Conservation (phyloP, 306 rosid species). For the Lathyrus sativus region DNA sequence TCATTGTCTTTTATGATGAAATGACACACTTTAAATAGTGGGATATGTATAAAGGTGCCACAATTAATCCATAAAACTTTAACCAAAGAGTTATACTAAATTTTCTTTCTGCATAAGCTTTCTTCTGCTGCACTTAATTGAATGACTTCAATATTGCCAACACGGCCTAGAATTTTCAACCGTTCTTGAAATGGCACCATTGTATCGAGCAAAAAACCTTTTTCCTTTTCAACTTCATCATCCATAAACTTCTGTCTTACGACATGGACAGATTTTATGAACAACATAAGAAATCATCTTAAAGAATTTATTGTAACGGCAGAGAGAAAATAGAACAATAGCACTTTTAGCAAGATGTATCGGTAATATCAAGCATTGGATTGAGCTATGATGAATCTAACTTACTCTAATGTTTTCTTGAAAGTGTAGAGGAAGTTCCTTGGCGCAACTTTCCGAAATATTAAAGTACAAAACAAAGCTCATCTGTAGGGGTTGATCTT, state of each 20-base stretch:
- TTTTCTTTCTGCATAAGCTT: conserved; percentile 93
- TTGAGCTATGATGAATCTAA: conserved; percentile 36
- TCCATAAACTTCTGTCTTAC: conserved; percentile 72
- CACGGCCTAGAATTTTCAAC: conserved; percentile 94
- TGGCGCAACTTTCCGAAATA: no score
- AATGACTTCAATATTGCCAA: conserved; percentile 81
- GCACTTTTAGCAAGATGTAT: conserved; percentile 10
- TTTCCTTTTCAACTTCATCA: conserved; percentile 91
- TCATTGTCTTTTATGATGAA: conserved; percentile 29
- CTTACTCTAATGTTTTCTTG: conserved; percentile 86
- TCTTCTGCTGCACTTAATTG: conserved; percentile 80
- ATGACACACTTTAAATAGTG: conserved; percentile 42
- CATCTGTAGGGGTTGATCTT: no score
- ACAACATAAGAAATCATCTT: conserved; percentile 9
- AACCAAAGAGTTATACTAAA: conserved; percentile 30
- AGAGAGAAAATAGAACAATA: neutral
- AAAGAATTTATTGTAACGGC: neutral
- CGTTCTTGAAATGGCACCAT: conserved; percentile 76
- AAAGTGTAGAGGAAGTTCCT: no score
- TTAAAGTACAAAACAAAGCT: no score
- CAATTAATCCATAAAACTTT: conserved; percentile 39
- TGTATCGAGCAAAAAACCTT: conserved; percentile 82
- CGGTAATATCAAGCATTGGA: conserved; percentile 4
- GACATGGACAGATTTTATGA: neutral
- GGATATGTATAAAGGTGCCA: conserved; percentile 35